Conservation (phyloP, 805 yeast species). For the Pichia manshurica region DNA sequence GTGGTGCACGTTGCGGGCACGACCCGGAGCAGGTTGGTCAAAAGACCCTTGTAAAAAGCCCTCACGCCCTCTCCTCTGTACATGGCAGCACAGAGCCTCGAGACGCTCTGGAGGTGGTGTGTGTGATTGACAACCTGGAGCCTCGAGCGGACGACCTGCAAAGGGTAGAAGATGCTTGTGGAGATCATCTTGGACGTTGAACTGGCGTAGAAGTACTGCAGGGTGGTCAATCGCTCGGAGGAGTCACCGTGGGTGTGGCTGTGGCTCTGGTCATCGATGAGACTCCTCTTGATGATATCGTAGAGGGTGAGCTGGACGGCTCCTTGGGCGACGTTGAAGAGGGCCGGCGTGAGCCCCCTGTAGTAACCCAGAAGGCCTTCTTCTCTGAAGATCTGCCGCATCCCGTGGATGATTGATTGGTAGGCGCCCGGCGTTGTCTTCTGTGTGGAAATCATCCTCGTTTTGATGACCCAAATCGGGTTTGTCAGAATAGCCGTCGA, state of each 20-base stretch:
- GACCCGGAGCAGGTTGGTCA: conserved; percentile 73
- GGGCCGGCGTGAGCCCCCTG: conserved; percentile 70
- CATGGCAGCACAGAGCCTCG: conserved; percentile 34
- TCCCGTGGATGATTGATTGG: conserved; percentile 51
- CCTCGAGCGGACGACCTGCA: conserved; percentile 74
- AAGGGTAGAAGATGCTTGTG: conserved; percentile 68
- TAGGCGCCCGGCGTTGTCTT: conserved; percentile 47
- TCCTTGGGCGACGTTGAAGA: conserved; percentile 83
- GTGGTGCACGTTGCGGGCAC: conserved; percentile 93
- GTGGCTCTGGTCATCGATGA: conserved; percentile 8
- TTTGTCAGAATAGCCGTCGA: conserved; percentile 74
- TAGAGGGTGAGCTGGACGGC: conserved; percentile 83
- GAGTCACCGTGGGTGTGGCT: conserved; percentile 5
- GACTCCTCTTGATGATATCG: conserved; percentile 58
- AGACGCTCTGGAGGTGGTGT: conserved; percentile 22
- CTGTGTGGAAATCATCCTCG: conserved; percentile 68
- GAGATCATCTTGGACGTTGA: conserved; percentile 65
- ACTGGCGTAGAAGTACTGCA: conserved; percentile 61
- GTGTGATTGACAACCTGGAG: conserved; percentile 47
- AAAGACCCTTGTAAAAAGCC: conserved; percentile 81
- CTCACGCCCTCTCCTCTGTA: conserved; percentile 46
- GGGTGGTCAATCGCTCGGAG: conserved; percentile 33
- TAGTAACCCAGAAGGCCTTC: conserved; percentile 75
- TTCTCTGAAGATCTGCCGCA: conserved; percentile 37
- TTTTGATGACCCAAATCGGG: conserved; percentile 94